A percentile compares a stretch with the other conserved stretches of the same genome.
Evolutionary conservation across 495 filamentous ascomycete genomes (phyloP).

Genomic region (Talaromyces proteolyticus): DNA sequence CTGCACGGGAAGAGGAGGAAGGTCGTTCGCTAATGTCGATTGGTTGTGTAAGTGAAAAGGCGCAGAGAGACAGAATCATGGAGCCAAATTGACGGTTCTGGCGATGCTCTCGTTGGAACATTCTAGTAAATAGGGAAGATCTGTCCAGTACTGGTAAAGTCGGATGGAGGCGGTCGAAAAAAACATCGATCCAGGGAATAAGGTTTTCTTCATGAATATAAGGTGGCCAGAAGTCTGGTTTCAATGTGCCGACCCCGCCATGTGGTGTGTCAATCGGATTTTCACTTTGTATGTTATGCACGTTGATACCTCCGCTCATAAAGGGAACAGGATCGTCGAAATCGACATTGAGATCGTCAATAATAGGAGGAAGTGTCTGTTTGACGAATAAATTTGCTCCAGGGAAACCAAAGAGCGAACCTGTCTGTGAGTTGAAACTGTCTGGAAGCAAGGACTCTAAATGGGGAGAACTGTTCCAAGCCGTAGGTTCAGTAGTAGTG

Average conservation of each 20-base stretch:
- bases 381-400: conserved; percentile 34
- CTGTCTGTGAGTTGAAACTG: conserved; percentile 23
- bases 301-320: not conserved
- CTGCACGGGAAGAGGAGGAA: conserved; percentile 37
- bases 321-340: conserved; percentile 9
- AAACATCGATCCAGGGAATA: conserved; percentile 68
- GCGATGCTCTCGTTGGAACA: conserved; percentile 54
- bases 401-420: conserved; percentile 30
- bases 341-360: conserved; percentile 15
- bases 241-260: no score
- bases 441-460: conserved; percentile 39
- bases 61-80: conserved; percentile 65
- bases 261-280: conserved; percentile 14
- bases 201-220: conserved; percentile 35
- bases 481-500: conserved; percentile 6
- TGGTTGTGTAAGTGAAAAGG: conserved; percentile 81
- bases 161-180: conserved; percentile 76
- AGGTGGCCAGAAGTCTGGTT: conserved; percentile 21
- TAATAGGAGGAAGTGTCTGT: conserved; percentile 33
- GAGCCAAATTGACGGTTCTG: conserved; percentile 65
- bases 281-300: conserved; percentile 14
- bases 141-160: conserved; percentile 74
- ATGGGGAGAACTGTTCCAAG: conserved; percentile 28
- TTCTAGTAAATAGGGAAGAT: conserved; percentile 53
- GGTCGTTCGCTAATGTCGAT: conserved; percentile 48